These are phyloP conservation scores for Solanum piurae DNA, from an alignment of 257 asterid species.

Conservation along the genomic window DNA sequence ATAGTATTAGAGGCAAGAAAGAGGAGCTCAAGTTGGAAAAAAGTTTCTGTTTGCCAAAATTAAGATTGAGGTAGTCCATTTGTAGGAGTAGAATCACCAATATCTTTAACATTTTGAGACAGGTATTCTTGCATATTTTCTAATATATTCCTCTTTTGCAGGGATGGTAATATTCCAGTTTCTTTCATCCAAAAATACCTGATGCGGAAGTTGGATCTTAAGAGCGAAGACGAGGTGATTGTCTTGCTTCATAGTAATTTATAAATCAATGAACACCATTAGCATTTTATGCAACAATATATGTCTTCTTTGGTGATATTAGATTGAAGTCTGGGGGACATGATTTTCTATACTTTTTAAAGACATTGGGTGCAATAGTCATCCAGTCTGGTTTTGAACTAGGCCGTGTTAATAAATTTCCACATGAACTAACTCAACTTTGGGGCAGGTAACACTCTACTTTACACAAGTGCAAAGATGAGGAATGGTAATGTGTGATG, in stretches of 20 bases:
- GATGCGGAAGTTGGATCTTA: conserved; percentile 66
- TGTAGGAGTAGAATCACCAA: background rate
- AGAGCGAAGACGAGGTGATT: conserved; percentile 72
- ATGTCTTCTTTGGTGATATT: background rate
- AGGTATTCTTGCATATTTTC: background rate
- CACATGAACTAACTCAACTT: background rate
- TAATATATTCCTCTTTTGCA: conserved; percentile 16
- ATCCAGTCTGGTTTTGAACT: background rate
- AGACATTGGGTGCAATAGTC: background rate
- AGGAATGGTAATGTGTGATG: background rate
- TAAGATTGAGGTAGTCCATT: background rate
- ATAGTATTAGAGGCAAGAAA: background rate
- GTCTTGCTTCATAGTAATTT: background rate
- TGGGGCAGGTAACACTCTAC: background rate
- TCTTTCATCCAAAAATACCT: conserved; percentile 77
- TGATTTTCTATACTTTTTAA: background rate
- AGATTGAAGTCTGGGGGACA: background rate
- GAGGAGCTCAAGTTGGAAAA: background rate
- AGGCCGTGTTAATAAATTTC: background rate
- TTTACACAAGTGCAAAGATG: background rate
- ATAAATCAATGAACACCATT: background rate
- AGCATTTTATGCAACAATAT: background rate
- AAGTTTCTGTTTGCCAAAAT: background rate
- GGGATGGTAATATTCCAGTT: conserved; percentile 78
- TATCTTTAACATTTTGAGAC: background rate